Percentiles rank a stretch among this genome's conserved stretches.
Conservation (phyloP, 139 green algal genomes). For the Coelastrella sp. region DNA sequence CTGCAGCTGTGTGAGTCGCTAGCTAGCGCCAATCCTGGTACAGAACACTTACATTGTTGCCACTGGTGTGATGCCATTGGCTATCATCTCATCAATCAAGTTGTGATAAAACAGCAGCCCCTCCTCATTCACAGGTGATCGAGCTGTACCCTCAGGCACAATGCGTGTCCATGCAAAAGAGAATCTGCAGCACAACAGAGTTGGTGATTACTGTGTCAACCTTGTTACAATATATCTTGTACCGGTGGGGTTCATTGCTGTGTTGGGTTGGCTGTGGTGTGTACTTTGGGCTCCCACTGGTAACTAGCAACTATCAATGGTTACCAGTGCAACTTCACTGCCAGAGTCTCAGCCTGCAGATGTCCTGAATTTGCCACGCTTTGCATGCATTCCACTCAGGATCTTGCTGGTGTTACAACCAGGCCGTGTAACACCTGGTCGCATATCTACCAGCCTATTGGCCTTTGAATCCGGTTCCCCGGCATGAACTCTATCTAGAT, state of each 20-base stretch:
- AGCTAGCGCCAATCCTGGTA: too few species aligned
- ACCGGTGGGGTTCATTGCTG: not conserved
- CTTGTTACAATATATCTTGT: not conserved
- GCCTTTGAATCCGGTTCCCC: not conserved
- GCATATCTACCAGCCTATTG: not conserved
- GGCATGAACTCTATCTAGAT: not conserved
- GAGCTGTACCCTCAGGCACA: constrained; percentile 45
- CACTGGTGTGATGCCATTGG: constrained; percentile 8
- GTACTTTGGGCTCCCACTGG: too few species aligned
- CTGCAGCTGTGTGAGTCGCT: too few species aligned
- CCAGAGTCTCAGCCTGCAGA: too few species aligned
- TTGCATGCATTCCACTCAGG: too few species aligned
- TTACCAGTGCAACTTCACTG: too few species aligned
- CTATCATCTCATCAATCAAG: constrained; percentile 58
- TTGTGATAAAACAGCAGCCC: constrained; percentile 71
- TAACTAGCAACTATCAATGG: too few species aligned
- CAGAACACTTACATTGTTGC: constrained; percentile 20
- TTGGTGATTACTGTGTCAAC: not conserved
- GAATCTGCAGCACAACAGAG: not conserved
- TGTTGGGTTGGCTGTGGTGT: not conserved
- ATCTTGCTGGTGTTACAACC: too few species aligned
- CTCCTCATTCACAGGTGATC: constrained; percentile 15
- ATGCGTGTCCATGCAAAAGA: constrained; percentile 67
- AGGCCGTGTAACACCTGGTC: too few species aligned
- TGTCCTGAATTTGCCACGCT: too few species aligned